These are phyloP conservation scores for Alternaria atra DNA, from an alignment of 2,329 filamentous ascomycete species.

Conservation along the genomic window DNA sequence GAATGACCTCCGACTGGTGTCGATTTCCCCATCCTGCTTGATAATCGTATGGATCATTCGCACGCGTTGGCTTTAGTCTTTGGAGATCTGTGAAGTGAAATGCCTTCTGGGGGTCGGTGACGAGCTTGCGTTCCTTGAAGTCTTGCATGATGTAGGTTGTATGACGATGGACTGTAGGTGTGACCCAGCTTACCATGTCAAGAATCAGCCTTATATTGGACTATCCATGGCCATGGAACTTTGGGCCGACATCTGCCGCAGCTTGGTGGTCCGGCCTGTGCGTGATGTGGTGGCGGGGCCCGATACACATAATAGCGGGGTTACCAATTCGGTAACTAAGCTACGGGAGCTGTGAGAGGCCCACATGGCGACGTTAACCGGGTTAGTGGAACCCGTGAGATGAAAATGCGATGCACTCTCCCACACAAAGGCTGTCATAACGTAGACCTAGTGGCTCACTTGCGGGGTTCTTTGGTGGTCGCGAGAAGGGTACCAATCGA, in stretches of 20 bases:
- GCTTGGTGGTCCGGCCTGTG: slow-evolving; percentile 38
- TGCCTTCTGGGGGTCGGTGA: slow-evolving; percentile 48
- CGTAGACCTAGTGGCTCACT: slow-evolving; percentile 18
- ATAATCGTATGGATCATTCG: slow-evolving; percentile 52
- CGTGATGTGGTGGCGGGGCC: slow-evolving; percentile 47
- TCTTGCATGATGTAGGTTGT: slow-evolving; percentile 35
- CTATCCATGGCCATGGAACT: slow-evolving; percentile 26
- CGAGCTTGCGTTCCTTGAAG: slow-evolving; percentile 48
- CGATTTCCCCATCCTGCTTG: slow-evolving; percentile 51
- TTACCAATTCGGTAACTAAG: slow-evolving; percentile 26
- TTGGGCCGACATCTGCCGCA: slow-evolving; percentile 42
- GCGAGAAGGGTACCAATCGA: slow-evolving; percentile 3
- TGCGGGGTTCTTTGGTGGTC: slow-evolving; percentile 16
- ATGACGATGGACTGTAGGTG: background rate
- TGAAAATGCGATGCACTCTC: background rate
- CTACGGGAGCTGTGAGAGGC: slow-evolving; percentile 25
- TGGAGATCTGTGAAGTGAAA: slow-evolving; percentile 53
- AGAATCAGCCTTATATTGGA: slow-evolving; percentile 41
- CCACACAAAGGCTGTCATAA: slow-evolving; percentile 14
- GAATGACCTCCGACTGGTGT: slow-evolving; percentile 54
- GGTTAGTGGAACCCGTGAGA: slow-evolving; percentile 31
- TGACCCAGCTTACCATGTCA: slow-evolving; percentile 16
- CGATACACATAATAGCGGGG: slow-evolving; percentile 38
- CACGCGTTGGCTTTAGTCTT: slow-evolving; percentile 49
- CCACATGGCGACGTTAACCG: slow-evolving; percentile 26